phyloP scores from a whole-genome alignment of 305 asterid genomes.

The Fraxinus angustifolia region DNA sequence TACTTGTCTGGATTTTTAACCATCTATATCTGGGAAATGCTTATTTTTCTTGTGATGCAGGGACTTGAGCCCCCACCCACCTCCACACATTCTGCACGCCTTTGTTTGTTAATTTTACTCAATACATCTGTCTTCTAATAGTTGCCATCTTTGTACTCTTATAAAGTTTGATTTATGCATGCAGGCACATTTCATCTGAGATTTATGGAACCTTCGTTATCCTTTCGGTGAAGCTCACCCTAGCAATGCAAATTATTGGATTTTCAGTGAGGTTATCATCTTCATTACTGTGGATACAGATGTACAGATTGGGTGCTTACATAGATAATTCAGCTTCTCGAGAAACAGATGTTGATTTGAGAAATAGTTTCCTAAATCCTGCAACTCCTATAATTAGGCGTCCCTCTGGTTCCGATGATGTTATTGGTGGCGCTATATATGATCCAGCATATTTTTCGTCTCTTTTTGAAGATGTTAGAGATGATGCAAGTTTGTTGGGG shows the following conservation, averaged over 20 bases:
- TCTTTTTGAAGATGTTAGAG: conserved; percentile 62
- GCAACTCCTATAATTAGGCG: conserved; percentile 57
- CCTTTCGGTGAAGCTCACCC: conserved; percentile 76
- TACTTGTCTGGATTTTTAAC: neutral
- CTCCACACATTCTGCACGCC: conserved; percentile 7
- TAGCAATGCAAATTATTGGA: conserved; percentile 79
- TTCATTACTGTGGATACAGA: conserved; percentile 84
- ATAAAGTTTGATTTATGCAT: conserved; percentile 11
- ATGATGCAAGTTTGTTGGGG: conserved; percentile 35
- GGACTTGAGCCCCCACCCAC: neutral
- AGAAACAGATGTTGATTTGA: conserved; percentile 67
- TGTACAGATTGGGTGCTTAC: conserved; percentile 87
- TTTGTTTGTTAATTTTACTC: neutral
- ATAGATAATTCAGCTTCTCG: conserved; percentile 49
- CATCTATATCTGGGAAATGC: neutral
- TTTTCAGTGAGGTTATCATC: conserved; percentile 73
- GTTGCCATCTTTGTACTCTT: conserved; percentile 16
- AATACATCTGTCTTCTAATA: neutral
- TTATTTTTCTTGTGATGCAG: conserved; percentile 2
- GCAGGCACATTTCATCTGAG: conserved; percentile 76
- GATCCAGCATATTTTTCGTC: conserved; percentile 75
- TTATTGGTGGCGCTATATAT: conserved; percentile 66
- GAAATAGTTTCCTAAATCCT: conserved; percentile 83
- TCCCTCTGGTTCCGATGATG: conserved; percentile 59
- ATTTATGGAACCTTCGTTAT: conserved; percentile 58